Conservation (phyloP, 495 filamentous ascomycete species). For the Penicillium egyptiacum region DNA sequence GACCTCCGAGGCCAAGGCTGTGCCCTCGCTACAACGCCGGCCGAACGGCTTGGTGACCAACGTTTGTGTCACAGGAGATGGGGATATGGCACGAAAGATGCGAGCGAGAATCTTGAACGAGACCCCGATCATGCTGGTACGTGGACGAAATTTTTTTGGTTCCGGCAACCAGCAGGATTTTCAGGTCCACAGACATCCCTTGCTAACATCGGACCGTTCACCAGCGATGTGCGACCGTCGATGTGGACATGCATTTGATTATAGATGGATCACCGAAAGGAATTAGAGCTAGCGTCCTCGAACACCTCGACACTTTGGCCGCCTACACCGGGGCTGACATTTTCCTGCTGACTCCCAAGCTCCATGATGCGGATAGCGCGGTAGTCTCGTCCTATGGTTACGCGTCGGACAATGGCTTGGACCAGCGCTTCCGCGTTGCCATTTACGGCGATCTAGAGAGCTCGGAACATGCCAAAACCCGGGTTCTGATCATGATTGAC, state of each 20-base stretch:
- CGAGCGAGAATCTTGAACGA: conserved; percentile 81
- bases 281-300: conserved; percentile 68
- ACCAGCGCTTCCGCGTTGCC: conserved; percentile 82
- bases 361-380: conserved; percentile 52
- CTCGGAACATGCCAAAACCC: conserved; percentile 93
- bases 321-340: conserved; percentile 90
- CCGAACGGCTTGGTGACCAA: conserved; percentile 81
- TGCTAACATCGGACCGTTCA: conserved; percentile 25
- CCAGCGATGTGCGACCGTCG: conserved; percentile 87
- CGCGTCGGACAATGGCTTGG: conserved; percentile 61
- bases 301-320: conserved; percentile 80
- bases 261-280: conserved; percentile 67
- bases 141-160: conserved; percentile 38
- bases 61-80: conserved; percentile 82
- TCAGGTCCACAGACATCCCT: conserved; percentile 16
- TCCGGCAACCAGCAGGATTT: conserved; percentile 4
- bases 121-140: conserved; percentile 82
- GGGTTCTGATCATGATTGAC: conserved; percentile 95
- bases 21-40: conserved; percentile 62
- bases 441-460: conserved; percentile 96
- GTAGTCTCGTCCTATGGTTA: conserved; percentile 63
- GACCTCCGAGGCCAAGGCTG: conserved; percentile 76
- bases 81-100: conserved; percentile 80
- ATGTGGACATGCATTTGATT: conserved; percentile 86
- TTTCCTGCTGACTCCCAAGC: conserved; percentile 84